Evolutionary conservation across 805 yeast species (phyloP).

Genomic region (Candida takata): DNA sequence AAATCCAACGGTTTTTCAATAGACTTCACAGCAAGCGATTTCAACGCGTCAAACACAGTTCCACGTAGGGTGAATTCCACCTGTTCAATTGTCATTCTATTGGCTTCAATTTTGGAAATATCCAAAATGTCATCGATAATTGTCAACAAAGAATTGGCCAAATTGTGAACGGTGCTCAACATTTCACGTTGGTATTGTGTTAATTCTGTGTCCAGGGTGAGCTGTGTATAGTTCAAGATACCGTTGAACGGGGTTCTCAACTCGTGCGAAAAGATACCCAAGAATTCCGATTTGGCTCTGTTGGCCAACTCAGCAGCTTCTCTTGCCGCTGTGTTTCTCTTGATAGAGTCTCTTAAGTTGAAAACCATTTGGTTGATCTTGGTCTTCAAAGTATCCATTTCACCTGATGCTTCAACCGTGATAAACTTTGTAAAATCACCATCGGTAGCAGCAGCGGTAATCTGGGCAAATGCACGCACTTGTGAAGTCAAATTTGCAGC

Average conservation of each 20-base stretch:
- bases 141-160: conserved; percentile 78
- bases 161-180: conserved; percentile 82
- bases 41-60: conserved; percentile 84
- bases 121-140: conserved; percentile 87
- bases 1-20: conserved; percentile 78
- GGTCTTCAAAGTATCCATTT: conserved; percentile 57
- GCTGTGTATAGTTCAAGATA: conserved; percentile 87
- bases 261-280: conserved; percentile 85
- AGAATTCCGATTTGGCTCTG: conserved; percentile 81
- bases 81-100: conserved; percentile 87
- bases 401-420: conserved; percentile 89
- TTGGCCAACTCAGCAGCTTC: conserved; percentile 92
- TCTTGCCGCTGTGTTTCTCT: conserved; percentile 87
- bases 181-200: conserved; percentile 90
- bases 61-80: conserved; percentile 82
- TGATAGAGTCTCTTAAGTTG: conserved; percentile 80
- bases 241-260: conserved; percentile 91
- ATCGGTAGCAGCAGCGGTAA: conserved; percentile 90
- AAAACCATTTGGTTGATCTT: conserved; percentile 75
- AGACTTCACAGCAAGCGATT: conserved; percentile 84
- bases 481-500: conserved; percentile 90
- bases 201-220: conserved; percentile 79
- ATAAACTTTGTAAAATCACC: conserved; percentile 88
- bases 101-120: conserved; percentile 90
- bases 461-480: conserved; percentile 89